These are phyloP conservation scores for Orbilia oligospora DNA, from an alignment of 2,329 filamentous ascomycete genomes.

Conservation along the genomic window DNA sequence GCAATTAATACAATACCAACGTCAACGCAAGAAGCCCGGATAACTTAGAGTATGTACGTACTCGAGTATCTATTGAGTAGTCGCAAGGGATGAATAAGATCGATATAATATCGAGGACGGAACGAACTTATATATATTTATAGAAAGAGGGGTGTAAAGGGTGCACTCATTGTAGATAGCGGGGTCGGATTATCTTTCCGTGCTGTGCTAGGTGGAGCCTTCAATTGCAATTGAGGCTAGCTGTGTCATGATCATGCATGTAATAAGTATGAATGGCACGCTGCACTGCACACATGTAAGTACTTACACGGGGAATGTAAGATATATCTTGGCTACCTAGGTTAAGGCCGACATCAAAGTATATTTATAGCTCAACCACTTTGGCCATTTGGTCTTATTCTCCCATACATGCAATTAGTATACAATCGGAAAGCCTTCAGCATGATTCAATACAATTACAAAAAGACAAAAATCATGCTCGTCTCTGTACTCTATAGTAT, in stretches of 20 bases:
- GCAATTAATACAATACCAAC: conserved; percentile 21
- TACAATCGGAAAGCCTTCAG: neutral
- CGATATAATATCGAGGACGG: no score
- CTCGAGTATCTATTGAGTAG: no score
- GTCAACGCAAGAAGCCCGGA: neutral
- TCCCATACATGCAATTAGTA: neutral
- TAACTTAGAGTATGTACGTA: no score
- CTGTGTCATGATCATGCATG: neutral
- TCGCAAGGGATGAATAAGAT: neutral
- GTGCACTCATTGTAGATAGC: neutral
- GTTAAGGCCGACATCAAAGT: neutral
- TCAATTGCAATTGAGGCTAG: no score
- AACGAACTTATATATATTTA: neutral
- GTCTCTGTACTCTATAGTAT: neutral
- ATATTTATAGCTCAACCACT: neutral
- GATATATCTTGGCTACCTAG: neutral
- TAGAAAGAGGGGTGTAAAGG: neutral
- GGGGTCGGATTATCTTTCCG: neutral
- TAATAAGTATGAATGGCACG: neutral
- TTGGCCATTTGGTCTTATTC: neutral
- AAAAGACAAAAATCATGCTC: neutral
- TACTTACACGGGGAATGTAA: no score
- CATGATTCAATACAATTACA: neutral
- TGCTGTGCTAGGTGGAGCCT: neutral
- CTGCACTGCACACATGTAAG: neutral